Percentiles rank a stretch among this genome's conserved stretches.
Conservation (phyloP, 2,329 filamentous ascomycete species). For the Pyricularia sp. region DNA sequence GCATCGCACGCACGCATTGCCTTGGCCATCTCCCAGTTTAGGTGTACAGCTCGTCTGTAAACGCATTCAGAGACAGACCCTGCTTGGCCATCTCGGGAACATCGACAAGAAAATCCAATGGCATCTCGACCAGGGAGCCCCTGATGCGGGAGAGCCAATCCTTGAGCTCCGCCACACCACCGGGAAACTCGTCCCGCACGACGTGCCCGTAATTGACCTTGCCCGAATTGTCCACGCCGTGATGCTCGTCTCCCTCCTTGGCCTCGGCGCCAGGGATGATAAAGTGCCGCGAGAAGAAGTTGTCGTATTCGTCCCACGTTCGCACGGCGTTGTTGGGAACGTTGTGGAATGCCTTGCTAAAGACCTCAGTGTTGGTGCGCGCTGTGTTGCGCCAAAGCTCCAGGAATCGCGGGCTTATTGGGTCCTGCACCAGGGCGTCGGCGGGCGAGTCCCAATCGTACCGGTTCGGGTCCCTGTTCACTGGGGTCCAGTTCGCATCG, state of each 20-base stretch:
- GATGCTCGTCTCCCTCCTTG: constrained; percentile 24
- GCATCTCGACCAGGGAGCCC: constrained; percentile 81
- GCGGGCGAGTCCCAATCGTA: constrained; percentile 63
- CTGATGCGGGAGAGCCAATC: constrained; percentile 56
- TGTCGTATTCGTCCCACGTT: constrained; percentile 65
- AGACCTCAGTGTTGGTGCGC: constrained; percentile 69
- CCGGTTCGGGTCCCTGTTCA: constrained; percentile 58
- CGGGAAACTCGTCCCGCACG: constrained; percentile 66
- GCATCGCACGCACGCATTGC: not conserved
- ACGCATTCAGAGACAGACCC: constrained; percentile 60
- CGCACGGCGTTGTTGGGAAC: constrained; percentile 61
- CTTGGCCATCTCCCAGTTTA: constrained; percentile 13
- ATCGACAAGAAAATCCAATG: constrained; percentile 74
- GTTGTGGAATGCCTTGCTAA: constrained; percentile 71
- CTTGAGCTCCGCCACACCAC: constrained; percentile 62
- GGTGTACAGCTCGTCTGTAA: constrained; percentile 68
- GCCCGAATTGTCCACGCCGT: constrained; percentile 35
- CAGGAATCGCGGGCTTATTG: constrained; percentile 58
- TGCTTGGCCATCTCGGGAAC: constrained; percentile 78
- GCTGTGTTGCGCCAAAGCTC: constrained; percentile 67
- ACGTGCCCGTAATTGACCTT: constrained; percentile 82
- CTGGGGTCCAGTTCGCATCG: constrained; percentile 68
- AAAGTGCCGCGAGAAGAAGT: constrained; percentile 62
- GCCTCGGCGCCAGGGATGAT: constrained; percentile 38
- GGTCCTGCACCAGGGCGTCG: constrained; percentile 64